A percentile compares a stretch with the other conserved stretches of the same genome.
phyloP scores from a whole-genome alignment of 768 basidiomycete species.

The Clitopilus hobsonii region DNA sequence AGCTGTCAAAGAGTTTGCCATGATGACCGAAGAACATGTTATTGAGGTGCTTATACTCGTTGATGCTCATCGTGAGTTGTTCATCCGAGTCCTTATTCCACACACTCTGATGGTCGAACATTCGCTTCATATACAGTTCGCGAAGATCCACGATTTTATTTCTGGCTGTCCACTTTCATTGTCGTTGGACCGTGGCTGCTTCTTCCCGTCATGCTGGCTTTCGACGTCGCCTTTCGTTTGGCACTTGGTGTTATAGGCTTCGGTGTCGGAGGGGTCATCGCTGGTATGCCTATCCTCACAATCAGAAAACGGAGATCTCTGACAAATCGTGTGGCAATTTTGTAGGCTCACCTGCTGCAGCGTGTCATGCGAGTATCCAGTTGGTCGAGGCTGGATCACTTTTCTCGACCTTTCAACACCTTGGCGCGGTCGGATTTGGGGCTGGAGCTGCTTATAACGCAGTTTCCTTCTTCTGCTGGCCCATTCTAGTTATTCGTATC shows the following conservation, averaged over 20 bases:
- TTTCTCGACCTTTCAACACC: neutral
- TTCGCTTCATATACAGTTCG: too few relatives aligned
- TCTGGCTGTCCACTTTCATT: neutral
- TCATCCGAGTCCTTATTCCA: too few relatives aligned
- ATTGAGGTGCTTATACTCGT: too few relatives aligned
- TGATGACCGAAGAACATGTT: too few relatives aligned
- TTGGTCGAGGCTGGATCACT: neutral
- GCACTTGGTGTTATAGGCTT: neutral
- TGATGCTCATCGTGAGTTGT: too few relatives aligned
- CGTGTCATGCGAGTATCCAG: neutral
- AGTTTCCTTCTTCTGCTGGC: too few relatives aligned
- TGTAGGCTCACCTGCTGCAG: neutral
- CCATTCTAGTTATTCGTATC: too few relatives aligned
- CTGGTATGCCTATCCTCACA: neutral
- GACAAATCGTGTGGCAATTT: neutral
- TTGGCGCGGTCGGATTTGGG: neutral
- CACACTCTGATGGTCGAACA: too few relatives aligned
- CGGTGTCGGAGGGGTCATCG: neutral
- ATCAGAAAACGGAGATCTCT: neutral
- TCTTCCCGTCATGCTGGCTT: neutral
- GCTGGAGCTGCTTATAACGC: neutral
- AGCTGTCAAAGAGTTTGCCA: neutral
- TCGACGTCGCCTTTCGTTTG: too few relatives aligned
- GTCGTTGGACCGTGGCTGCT: neutral
- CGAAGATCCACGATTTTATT: neutral